Conservation (phyloP, 306 rosid genomes). For the Cucurbita ficifolia region DNA sequence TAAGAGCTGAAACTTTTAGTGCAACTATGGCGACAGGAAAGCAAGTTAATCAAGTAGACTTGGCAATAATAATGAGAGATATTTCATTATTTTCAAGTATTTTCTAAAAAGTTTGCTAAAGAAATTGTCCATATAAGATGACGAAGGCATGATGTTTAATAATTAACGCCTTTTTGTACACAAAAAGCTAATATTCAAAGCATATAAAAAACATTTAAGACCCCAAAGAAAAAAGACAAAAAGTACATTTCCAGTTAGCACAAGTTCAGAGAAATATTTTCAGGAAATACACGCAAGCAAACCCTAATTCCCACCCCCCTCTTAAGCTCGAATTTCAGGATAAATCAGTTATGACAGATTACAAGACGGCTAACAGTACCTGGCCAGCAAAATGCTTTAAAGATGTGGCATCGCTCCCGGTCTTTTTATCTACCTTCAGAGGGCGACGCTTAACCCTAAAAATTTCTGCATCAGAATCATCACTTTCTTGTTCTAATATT, state of each 20-base stretch:
- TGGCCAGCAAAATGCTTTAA: slow-evolving; percentile 42
- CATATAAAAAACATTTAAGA: not conserved
- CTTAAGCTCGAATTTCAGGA: not conserved
- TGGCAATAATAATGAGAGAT: not conserved
- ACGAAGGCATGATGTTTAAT: not conserved
- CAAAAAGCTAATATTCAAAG: not conserved
- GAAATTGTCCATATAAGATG: not conserved
- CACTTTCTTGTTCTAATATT: slow-evolving; percentile 37
- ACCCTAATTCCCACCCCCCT: not conserved
- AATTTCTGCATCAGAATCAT: slow-evolving; percentile 75
- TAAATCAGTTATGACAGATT: not conserved
- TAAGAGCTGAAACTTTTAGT: not conserved
- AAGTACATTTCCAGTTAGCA: not conserved
- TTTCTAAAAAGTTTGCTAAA: not conserved
- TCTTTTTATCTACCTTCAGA: slow-evolving; percentile 52
- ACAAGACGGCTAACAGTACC: slow-evolving; percentile 26
- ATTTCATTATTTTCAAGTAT: not conserved
- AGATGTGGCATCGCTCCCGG: slow-evolving; percentile 17
- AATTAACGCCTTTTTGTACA: not conserved
- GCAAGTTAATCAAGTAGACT: not conserved
- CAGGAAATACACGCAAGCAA: not conserved
- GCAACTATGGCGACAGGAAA: not conserved
- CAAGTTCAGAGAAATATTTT: not conserved
- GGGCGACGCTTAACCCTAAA: slow-evolving; percentile 93
- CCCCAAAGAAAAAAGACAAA: not conserved